phyloP scores from a whole-genome alignment of 1,284 basidiomycete species.

The Tilletia indica region DNA sequence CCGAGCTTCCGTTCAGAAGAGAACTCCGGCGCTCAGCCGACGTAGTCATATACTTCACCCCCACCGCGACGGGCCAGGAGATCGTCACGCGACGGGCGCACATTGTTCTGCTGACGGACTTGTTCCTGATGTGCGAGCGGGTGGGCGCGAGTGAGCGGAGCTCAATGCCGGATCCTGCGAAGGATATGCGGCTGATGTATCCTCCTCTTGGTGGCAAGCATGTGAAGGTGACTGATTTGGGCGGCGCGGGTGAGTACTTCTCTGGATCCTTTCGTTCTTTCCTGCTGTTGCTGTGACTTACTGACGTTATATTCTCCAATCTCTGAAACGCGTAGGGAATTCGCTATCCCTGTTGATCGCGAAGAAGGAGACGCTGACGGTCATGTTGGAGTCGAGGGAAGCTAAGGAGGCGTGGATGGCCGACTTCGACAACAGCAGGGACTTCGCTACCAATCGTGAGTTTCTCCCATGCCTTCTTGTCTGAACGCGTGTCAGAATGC shows the following conservation, averaged over 20 bases:
- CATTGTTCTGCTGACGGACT: conserved; percentile 84
- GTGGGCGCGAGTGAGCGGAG: conserved; percentile 40
- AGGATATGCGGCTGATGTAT: conserved; percentile 90
- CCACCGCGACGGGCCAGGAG: conserved; percentile 61
- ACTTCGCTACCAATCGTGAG: conserved; percentile 73
- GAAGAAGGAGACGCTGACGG: conserved; percentile 77
- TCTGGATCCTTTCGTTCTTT: conserved; percentile 57
- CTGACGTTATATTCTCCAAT: conserved; percentile 23
- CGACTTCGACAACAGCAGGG: conserved; percentile 80
- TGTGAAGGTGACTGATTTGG: conserved; percentile 60
- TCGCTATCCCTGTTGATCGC: conserved; percentile 77
- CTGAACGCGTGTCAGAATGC: background rate
- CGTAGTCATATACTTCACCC: conserved; percentile 74
- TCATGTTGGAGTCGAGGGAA: conserved; percentile 68
- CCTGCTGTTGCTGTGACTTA: background rate
- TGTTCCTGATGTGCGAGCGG: conserved; percentile 72
- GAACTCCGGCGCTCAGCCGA: conserved; percentile 73
- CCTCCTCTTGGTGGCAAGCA: conserved; percentile 95
- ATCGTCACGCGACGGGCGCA: conserved; percentile 75
- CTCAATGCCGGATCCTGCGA: conserved; percentile 24
- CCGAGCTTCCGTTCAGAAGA: conserved; percentile 75
- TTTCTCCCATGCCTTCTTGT: conserved; percentile 55
- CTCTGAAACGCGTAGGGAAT: conserved; percentile 61
- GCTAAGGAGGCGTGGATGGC: conserved; percentile 68
- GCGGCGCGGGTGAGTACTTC: conserved; percentile 62